Percentiles rank a stretch among this genome's conserved stretches.
phyloP scores from a whole-genome alignment of 495 filamentous ascomycete species.

The Lineolata rhizophorae region DNA sequence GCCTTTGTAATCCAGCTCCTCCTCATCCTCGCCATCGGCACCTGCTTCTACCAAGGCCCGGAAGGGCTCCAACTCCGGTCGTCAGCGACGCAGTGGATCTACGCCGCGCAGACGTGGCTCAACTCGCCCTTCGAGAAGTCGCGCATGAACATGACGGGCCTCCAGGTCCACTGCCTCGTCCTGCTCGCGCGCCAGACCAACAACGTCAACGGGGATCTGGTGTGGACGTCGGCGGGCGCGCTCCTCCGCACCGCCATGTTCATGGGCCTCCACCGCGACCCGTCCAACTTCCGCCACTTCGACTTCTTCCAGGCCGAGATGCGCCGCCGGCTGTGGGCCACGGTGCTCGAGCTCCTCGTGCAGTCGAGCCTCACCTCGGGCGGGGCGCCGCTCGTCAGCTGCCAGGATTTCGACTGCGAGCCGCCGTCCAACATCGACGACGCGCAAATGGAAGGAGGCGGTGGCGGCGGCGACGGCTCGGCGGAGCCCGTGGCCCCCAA shows the following conservation, averaged over 20 bases:
- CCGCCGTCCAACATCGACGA: constrained; percentile 36
- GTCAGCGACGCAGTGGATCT: constrained; percentile 27
- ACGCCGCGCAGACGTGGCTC: constrained; percentile 33
- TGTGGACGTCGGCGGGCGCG: constrained; percentile 32
- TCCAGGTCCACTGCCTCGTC: constrained; percentile 33
- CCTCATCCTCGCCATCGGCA: constrained; percentile 30
- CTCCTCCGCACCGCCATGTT: constrained; percentile 32
- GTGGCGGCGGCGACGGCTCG: constrained; percentile 23
- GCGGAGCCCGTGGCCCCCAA: constrained; percentile 14
- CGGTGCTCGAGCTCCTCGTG: constrained; percentile 34
- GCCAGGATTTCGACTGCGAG: constrained; percentile 29
- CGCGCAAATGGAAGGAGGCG: constrained; percentile 27
- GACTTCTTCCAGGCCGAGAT: constrained; percentile 27
- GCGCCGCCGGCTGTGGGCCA: constrained; percentile 38
- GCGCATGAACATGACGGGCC: constrained; percentile 24
- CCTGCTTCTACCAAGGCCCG: constrained; percentile 22
- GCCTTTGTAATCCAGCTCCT: constrained; percentile 27
- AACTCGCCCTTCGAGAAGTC: constrained; percentile 28
- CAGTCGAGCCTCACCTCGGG: constrained; percentile 34
- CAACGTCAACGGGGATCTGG: constrained; percentile 28
- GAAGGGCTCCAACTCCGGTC: constrained; percentile 13
- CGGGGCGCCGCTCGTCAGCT: constrained; percentile 27
- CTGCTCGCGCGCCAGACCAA: constrained; percentile 30
- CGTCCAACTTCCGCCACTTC: constrained; percentile 26
- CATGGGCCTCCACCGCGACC: constrained; percentile 38